phyloP scores from a whole-genome alignment of 345 rosid genomes.

The Pseudoturritis turrita region DNA sequence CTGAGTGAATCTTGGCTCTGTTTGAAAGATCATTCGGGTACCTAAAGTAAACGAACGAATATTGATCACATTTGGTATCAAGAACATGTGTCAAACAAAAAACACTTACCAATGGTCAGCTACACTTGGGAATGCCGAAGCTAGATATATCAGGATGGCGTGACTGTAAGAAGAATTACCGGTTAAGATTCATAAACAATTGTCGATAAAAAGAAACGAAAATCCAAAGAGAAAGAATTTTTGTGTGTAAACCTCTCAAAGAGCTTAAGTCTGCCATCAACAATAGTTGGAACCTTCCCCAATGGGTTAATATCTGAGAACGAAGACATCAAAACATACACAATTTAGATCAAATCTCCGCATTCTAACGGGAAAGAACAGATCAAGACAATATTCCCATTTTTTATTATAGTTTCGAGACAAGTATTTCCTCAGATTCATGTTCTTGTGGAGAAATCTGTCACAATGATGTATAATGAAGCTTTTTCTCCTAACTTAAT shows the following conservation, averaged over 20 bases:
- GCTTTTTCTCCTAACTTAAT: background rate
- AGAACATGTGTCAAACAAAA: background rate
- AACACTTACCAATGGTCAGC: conserved; percentile 69
- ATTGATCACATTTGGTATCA: background rate
- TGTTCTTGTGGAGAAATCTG: background rate
- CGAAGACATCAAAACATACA: background rate
- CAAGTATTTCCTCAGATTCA: background rate
- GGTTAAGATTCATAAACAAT: background rate
- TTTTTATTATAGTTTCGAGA: background rate
- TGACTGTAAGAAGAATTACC: conserved; percentile 43
- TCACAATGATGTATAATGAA: background rate
- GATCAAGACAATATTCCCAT: background rate
- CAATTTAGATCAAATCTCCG: background rate
- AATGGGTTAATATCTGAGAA: conserved; percentile 66
- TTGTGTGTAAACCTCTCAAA: conserved; percentile 60
- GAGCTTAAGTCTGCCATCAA: conserved; percentile 75
- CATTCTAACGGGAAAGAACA: background rate
- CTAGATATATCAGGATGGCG: conserved; percentile 74
- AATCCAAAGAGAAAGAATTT: background rate
- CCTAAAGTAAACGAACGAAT: conserved; percentile 34
- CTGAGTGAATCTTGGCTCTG: conserved; percentile 79
- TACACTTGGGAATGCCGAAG: conserved; percentile 73
- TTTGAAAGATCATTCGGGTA: conserved; percentile 77
- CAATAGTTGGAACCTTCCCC: conserved; percentile 63
- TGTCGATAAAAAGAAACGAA: background rate